These are phyloP conservation scores for Botrytis tulipae DNA, from an alignment of 2,329 filamentous ascomycete species.

Conservation along the genomic window DNA sequence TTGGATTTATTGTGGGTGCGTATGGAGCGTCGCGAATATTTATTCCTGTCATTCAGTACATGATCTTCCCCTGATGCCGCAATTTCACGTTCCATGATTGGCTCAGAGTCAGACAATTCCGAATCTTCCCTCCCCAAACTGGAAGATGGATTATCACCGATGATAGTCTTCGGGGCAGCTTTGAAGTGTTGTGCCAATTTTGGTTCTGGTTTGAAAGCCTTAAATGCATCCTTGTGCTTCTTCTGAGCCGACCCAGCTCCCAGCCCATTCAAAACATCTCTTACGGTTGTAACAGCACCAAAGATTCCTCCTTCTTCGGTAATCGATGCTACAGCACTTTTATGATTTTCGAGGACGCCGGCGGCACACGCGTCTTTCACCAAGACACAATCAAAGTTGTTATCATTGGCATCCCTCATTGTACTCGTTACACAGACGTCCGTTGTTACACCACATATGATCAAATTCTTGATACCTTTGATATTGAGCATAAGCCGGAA, in stretches of 20 bases:
- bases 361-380: conserved; percentile 38
- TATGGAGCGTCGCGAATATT: not conserved
- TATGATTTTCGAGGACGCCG: conserved; percentile 33
- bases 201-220: not conserved
- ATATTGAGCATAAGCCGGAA: conserved; percentile 38
- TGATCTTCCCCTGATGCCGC: not conserved
- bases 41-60: not conserved
- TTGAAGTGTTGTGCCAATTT: not conserved
- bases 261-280: not conserved
- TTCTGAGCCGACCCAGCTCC: not conserved
- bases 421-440: conserved; percentile 41
- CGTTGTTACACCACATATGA: conserved; percentile 40
- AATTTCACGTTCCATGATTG: not conserved
- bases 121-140: not conserved
- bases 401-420: conserved; percentile 41
- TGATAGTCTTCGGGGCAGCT: too few species aligned
- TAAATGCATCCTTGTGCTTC: not conserved
- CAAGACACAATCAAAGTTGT: conserved; percentile 38
- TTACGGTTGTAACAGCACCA: conserved; percentile 35
- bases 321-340: conserved; percentile 37
- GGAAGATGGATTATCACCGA: not conserved
- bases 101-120: not conserved
- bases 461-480: conserved; percentile 38
- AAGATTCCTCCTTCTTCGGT: conserved; percentile 41
- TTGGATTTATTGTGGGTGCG: not conserved